Base-by-base conservation (phyloP, 2,329 filamentous ascomycete species). In the Beauveria asiatica region DNA sequence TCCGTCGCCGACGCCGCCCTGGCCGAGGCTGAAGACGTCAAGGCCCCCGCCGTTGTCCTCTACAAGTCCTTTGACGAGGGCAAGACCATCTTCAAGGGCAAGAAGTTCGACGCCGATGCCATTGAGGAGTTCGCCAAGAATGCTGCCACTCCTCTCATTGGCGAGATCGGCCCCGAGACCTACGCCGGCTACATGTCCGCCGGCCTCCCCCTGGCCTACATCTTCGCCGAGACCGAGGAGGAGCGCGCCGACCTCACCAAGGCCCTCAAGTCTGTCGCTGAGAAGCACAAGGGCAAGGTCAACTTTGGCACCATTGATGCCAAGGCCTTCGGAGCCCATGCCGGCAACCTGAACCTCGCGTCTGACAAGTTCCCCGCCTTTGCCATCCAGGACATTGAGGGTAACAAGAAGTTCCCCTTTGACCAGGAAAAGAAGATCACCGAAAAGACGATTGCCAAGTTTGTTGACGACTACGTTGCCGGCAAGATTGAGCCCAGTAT, bases 231-330 rank as follows among this genome's bases (percentile, higher is more conserved):
- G 80, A 92, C 89, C 50, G 74, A 83, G 30, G 93, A 97, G 79
- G 92, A 96, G 83, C 92, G 94, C 69, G 84, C 88, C 71, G 79
- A 85, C 70, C 85, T 96, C 67, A 80, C 87, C 67, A 84, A 88
- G 65, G 80, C 84, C 64, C 82, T 99, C 70, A 96, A 92, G 83
- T 82, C 90, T 66, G 76, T 99, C 66, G 94, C 94, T 63, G 84
- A 95, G 80, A 89, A 93, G 80, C 86, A 92, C 83, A 93, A 92
- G 79, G 93, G 94, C 77, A 86, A 85, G 75, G 85, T 99, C 81
- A 97, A 96, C 88, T 95, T 99, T 74, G 94, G 92, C 66, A 97
- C 92, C 71, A 97, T 99, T 70, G 94, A 99, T 72, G 92, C 94
- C 67, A 90, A 90, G 81, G 77, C 89, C 63, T 99, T 95, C 72